phyloP scores from a whole-genome alignment of 345 rosid species.

The Nasturtium officinale region DNA sequence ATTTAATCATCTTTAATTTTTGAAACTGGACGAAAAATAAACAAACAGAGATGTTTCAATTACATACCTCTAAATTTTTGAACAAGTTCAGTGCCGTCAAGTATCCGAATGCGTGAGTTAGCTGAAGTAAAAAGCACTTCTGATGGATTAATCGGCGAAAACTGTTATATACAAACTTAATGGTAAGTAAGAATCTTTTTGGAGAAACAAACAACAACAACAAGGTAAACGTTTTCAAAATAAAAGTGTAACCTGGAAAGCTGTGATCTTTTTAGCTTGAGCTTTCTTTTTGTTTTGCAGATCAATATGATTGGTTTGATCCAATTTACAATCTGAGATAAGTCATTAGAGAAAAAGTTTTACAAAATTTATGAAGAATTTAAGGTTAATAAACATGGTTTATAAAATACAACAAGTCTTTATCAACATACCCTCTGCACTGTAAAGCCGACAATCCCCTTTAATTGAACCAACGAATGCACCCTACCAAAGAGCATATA shows the following conservation, averaged over 20 bases:
- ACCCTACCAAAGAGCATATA: constrained; percentile 46
- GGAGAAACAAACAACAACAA: not conserved
- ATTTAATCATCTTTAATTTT: not conserved
- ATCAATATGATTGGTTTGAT: constrained; percentile 54
- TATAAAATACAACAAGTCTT: constrained; percentile 17
- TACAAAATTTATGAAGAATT: not conserved
- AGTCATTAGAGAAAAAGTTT: constrained; percentile 14
- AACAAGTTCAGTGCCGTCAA: constrained; percentile 64
- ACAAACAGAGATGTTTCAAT: not conserved
- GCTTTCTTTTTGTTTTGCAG: constrained; percentile 64
- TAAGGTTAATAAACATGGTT: not conserved
- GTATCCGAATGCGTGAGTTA: constrained; percentile 78
- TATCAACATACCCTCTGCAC: constrained; percentile 58
- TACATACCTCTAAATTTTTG: constrained; percentile 75
- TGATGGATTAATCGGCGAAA: constrained; percentile 70
- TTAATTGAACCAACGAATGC: constrained; percentile 89
- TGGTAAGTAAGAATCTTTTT: constrained; percentile 12
- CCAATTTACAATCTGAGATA: constrained; percentile 66
- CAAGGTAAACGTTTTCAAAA: not conserved
- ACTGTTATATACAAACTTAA: constrained; percentile 49
- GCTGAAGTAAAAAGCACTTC: constrained; percentile 86
- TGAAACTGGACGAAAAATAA: not conserved
- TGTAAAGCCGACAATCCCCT: constrained; percentile 74
- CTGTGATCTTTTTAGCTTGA: constrained; percentile 76
- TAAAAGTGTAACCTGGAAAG: constrained; percentile 65